Evolutionary conservation across 176 grass and related monocot species (phyloP).

Genomic region (Aechmea fasciata): DNA sequence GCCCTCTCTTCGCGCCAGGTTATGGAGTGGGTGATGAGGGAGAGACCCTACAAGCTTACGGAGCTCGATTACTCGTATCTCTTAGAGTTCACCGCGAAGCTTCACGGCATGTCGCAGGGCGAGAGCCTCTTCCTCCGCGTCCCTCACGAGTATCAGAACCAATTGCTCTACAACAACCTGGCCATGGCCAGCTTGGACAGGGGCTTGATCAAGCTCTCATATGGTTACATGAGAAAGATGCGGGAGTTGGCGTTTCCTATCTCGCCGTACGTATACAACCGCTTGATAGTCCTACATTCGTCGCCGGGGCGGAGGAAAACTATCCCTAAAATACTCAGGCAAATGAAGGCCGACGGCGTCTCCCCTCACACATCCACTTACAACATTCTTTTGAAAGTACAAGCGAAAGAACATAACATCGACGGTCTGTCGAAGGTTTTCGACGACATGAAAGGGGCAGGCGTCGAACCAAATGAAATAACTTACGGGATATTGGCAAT

Average conservation of each 20-base stretch:
- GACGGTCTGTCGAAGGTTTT: slow-evolving; percentile 74
- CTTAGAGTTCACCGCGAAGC: slow-evolving; percentile 83
- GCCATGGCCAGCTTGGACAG: slow-evolving; percentile 64
- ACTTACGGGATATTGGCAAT: slow-evolving; percentile 81
- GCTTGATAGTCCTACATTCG: slow-evolving; percentile 80
- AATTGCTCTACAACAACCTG: slow-evolving; percentile 91
- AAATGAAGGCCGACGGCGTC: slow-evolving; percentile 72
- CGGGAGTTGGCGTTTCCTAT: slow-evolving; percentile 56
- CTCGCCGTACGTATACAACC: slow-evolving; percentile 63
- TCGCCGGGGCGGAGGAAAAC: slow-evolving; percentile 63
- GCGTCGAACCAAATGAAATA: slow-evolving; percentile 90
- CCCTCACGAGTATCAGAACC: slow-evolving; percentile 54
- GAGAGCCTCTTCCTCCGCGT: slow-evolving; percentile 79
- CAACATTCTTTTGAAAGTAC: slow-evolving; percentile 85
- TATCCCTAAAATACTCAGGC: slow-evolving; percentile 56
- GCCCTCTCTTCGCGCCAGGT: slow-evolving; percentile 26
- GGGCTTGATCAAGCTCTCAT: slow-evolving; percentile 66
- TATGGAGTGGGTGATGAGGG: slow-evolving; percentile 95
- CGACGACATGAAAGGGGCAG: slow-evolving; percentile 65
- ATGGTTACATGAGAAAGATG: slow-evolving; percentile 96
- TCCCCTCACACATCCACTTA: slow-evolving; percentile 69
- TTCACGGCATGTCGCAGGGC: slow-evolving; percentile 64
- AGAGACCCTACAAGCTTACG: slow-evolving; percentile 81
- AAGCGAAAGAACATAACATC: slow-evolving; percentile 73
- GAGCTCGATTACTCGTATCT: slow-evolving; percentile 91